Conservation (phyloP, 257 asterid species). For the Rubia yunnanensis region DNA sequence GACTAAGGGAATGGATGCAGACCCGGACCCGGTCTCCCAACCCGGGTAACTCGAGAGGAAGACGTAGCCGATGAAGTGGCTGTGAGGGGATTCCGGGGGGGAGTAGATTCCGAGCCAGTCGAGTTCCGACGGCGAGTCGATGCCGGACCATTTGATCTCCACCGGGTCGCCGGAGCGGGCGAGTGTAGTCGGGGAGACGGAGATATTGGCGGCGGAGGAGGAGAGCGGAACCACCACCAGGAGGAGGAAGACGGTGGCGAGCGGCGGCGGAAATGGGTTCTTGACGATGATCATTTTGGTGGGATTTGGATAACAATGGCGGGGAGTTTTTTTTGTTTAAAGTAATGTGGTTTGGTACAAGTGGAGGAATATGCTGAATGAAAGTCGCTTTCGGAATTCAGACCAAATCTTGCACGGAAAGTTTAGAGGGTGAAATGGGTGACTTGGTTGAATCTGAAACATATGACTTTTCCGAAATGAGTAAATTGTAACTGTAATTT, state of each 20-base stretch:
- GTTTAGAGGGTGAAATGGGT: background rate
- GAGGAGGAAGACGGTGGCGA: constrained; percentile 6
- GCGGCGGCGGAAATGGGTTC: background rate
- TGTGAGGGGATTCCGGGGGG: constrained; percentile 46
- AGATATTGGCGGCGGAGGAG: constrained; percentile 31
- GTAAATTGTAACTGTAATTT: background rate
- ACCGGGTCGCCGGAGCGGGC: constrained; percentile 52
- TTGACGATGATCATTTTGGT: background rate
- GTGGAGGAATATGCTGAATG: constrained; percentile 1
- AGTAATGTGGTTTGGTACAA: background rate
- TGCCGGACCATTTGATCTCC: constrained; percentile 53
- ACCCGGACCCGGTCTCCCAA: constrained; percentile 73
- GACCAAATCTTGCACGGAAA: background rate
- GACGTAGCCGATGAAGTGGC: constrained; percentile 53
- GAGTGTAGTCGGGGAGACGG: constrained; percentile 34
- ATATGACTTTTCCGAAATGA: background rate
- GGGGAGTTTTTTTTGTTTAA: background rate
- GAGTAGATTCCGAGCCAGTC: constrained; percentile 87
- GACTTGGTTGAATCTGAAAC: background rate
- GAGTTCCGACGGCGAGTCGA: constrained; percentile 41
- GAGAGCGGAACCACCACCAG: constrained; percentile 4
- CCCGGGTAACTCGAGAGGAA: constrained; percentile 52
- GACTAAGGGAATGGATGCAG: constrained; percentile 55
- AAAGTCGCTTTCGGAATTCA: background rate
- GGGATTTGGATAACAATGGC: background rate